Evolutionary conservation across 441 rosid species (phyloP), one percentile per base, ranked within the genome.

Genomic region (Gossypium schwendimanii): DNA sequence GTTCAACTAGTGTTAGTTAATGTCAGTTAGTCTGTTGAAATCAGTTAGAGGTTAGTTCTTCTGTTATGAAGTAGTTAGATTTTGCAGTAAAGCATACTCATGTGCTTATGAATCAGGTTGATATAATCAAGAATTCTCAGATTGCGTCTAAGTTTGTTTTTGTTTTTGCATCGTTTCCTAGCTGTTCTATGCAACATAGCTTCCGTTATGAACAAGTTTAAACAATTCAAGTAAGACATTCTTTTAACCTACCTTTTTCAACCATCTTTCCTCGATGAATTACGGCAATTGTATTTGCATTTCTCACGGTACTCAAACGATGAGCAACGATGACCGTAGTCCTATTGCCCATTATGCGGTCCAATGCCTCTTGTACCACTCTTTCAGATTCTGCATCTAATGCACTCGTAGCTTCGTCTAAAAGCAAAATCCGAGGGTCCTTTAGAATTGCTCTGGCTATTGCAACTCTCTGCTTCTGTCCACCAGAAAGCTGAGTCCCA

Each of bases 391-490:
- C 93, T 33, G 91, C 87, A 75, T 93, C 95, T 6, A 91, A 85
- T 6, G 97, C 90, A 65, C 98, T 92, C 4, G 96, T 93, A 18
- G 93, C 97, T 83, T 92, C 98, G 49, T 91, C 96, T 3, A 92
- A 59, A 59, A 92, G 93, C 26, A 91, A 80, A 71, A 91, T 88
- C 49, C 86, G 69, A 0, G 93, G 98, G 24, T 91, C 82, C 71
- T 85, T 91, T 1, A 91, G 60, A 17, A 91, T 87, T 8, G 97
- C 98, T 79, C 97, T 89, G 0, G 98, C 93, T 33, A 93, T 87
- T 10, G 97, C 97, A 33, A 93, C 78, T 72, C 98, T 85, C 77
- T 91, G 95, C 73, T 93, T 93, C 72, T 91, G 95, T 33, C 98
- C 98, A 1, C 97, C 90, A 1, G 98, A 93, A 7, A 93, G 79